Conservation (phyloP, 2,329 filamentous ascomycete genomes). For the Sordariomycetes sp. region DNA sequence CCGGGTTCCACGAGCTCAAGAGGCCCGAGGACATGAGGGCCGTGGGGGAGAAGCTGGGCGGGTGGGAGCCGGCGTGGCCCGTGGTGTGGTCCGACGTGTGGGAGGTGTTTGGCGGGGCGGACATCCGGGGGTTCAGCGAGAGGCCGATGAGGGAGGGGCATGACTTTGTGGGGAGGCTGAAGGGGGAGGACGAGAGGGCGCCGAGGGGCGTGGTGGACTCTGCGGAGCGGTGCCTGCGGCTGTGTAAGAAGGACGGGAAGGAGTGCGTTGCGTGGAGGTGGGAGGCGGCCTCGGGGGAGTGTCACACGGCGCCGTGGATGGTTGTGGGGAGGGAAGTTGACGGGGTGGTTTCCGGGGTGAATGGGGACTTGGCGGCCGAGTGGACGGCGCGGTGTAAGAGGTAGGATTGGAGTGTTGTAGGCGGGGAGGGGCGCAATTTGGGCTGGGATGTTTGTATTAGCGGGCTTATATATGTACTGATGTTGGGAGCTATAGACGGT, state of each 20-base stretch:
- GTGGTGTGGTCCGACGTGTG: constrained; percentile 41
- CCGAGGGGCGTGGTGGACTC: constrained; percentile 23
- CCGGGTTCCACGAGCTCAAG: constrained; percentile 42
- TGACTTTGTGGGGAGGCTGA: constrained; percentile 37
- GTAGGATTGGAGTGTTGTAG: not conserved
- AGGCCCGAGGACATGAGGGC: constrained; percentile 31
- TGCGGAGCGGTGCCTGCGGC: constrained; percentile 29
- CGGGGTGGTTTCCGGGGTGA: constrained; percentile 26
- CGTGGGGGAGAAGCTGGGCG: constrained; percentile 28
- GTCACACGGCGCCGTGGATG: constrained; percentile 38
- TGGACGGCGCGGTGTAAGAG: constrained; percentile 9
- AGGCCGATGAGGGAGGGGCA: constrained; percentile 24
- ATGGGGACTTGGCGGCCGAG: constrained; percentile 12
- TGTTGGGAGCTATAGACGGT: not conserved
- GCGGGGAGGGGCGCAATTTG: not conserved
- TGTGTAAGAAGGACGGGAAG: constrained; percentile 26
- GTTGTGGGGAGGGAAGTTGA: constrained; percentile 27
- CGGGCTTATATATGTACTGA: not conserved
- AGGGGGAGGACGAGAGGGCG: constrained; percentile 29
- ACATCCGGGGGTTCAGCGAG: constrained; percentile 15
- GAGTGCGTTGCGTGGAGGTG: constrained; percentile 42
- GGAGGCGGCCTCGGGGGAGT: constrained; percentile 25
- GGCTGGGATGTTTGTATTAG: not conserved
- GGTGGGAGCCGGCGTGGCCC: constrained; percentile 22
- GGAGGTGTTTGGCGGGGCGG: constrained; percentile 31